Evolutionary conservation across 306 rosid species (phyloP).

Genomic region (Castanea sativa): DNA sequence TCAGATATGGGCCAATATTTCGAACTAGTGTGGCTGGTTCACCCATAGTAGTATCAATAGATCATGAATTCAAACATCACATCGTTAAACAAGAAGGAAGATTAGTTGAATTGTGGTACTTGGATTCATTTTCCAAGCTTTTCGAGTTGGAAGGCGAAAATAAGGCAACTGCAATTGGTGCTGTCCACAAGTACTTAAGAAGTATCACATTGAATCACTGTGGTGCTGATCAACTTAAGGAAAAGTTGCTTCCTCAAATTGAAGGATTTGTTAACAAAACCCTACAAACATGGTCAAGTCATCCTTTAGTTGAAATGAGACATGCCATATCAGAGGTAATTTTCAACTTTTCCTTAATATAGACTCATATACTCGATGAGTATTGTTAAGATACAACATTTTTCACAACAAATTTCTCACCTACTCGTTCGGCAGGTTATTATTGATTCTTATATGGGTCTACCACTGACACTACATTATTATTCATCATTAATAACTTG

Average conservation of each 20-base stretch:
- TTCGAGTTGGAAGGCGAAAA: constrained; percentile 23
- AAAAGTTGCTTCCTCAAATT: constrained; percentile 25
- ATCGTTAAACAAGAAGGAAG: rapidly evolving
- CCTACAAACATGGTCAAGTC: constrained; percentile 29
- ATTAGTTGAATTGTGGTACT: no score
- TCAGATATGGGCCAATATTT: constrained; percentile 44
- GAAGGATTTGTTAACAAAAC: constrained; percentile 18
- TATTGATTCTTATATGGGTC: no score
- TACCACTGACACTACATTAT: no score
- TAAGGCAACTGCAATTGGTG: background rate
- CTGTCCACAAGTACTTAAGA: constrained; percentile 33
- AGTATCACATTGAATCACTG: constrained; percentile 29
- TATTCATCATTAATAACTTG: no score
- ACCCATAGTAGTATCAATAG: constrained; percentile 28
- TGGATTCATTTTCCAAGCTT: background rate
- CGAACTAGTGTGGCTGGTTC: constrained; percentile 30
- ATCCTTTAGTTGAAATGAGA: constrained; percentile 35
- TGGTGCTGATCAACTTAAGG: constrained; percentile 34
- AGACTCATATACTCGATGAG: no score
- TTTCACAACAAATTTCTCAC: no score
- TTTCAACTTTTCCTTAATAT: no score
- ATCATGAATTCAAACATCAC: constrained; percentile 18
- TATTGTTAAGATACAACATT: no score
- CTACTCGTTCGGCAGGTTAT: no score
- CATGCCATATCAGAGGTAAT: constrained; percentile 27